Evolutionary conservation across 2,329 filamentous ascomycete genomes (phyloP).

Genomic region (Botrytis hyacinthi): DNA sequence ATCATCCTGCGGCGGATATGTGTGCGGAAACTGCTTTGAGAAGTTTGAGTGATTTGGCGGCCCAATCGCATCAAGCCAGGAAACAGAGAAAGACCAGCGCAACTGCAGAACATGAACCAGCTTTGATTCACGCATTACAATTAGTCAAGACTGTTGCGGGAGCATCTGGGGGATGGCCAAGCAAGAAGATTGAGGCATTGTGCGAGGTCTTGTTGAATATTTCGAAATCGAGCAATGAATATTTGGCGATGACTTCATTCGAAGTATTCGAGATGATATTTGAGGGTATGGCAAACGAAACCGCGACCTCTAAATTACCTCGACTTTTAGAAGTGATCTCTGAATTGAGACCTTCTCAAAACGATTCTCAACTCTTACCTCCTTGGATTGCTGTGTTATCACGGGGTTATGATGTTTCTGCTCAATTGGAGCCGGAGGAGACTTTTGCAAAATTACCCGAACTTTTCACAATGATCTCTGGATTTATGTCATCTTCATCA

Average conservation of each 20-base stretch:
- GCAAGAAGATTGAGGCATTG: slow-evolving; percentile 87
- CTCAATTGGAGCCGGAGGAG: slow-evolving; percentile 83
- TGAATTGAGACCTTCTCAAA: slow-evolving; percentile 85
- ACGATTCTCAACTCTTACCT: slow-evolving; percentile 90
- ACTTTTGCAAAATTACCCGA: slow-evolving; percentile 88
- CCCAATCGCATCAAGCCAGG: slow-evolving; percentile 58
- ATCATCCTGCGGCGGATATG: slow-evolving; percentile 94
- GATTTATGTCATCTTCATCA: slow-evolving; percentile 81
- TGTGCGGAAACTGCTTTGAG: slow-evolving; percentile 88
- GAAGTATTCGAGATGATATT: slow-evolving; percentile 98
- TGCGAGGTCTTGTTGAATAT: slow-evolving; percentile 88
- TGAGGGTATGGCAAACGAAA: slow-evolving; percentile 80
- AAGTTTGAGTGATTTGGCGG: slow-evolving; percentile 72
- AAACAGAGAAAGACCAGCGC: slow-evolving; percentile 63
- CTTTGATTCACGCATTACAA: slow-evolving; percentile 87
- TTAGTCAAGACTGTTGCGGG: slow-evolving; percentile 85
- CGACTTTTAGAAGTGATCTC: slow-evolving; percentile 87
- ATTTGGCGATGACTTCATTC: slow-evolving; percentile 93
- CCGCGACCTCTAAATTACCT: slow-evolving; percentile 84
- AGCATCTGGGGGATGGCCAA: slow-evolving; percentile 92
- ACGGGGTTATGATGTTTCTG: slow-evolving; percentile 88
- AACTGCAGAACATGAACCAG: slow-evolving; percentile 68
- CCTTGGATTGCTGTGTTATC: slow-evolving; percentile 97
- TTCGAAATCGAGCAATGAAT: slow-evolving; percentile 87
- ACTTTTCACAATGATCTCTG: slow-evolving; percentile 74